Base-by-base conservation (phyloP, 495 filamentous ascomycete genomes). In the Astrothelium subdiscretum region DNA sequence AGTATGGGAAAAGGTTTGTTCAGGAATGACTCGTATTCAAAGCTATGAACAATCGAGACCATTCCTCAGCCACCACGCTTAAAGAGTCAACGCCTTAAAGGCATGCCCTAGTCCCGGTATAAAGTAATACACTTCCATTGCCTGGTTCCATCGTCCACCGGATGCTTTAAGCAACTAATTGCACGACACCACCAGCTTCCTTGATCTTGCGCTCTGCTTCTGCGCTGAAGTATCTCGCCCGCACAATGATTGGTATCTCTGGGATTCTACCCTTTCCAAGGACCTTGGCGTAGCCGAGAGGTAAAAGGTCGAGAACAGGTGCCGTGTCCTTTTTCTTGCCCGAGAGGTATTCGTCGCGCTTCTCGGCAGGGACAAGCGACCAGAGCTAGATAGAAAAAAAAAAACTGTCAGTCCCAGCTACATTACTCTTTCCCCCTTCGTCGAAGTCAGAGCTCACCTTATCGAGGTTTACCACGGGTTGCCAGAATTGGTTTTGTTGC, bases 171-270 rank as follows among this genome's bases (percentile, higher is more conserved):
- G 90, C 90, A 69, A 96, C 90, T 73, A 96, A 78, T 80, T 96
- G 89, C 66, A 94, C 82, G 70, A 95, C 84, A 74, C 91, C 91
- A 75, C 91, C 91, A 74, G 89, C 89, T 72, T 88, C 91, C 75
- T 88, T 92, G 79, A 96, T 96, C 85, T 96, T 96, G 79, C 84
- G 79, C 85, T 96, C 91, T 65, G 91, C 91, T 72, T 90, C 81
- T 74, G 85, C 84, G 80, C 86, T 90, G 77, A 96, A 85, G 77
- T 87, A 95, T 71, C 91, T 78, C 65, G 91, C 91, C 73, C 88
- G 87, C 71, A 96, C 88, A 69, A 96, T 87, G 70, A 96, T 70
- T 59, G 91, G 91, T 68, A 95, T 80, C 68, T 89, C 78, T 65
- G 91, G 91, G 68, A 96, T 78, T 70, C 90, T 82, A 74, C 91